A percentile compares a stretch with the other conserved stretches of the same genome.
Conservation (phyloP, 805 yeast genomes). For the Cyberlindnera subsufficiens region DNA sequence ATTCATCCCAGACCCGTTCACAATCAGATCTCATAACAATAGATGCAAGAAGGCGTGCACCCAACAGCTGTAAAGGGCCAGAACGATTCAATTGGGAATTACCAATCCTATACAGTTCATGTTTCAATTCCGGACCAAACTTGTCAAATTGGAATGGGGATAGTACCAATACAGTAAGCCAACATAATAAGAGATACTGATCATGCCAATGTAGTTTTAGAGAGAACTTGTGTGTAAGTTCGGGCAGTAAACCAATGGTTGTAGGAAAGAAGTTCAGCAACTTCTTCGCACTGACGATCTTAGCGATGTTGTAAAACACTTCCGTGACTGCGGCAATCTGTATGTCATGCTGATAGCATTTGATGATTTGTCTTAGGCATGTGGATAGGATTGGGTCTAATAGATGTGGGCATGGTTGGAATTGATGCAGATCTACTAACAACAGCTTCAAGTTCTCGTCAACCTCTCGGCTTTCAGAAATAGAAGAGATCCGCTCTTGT, state of each 20-base stretch:
- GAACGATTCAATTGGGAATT: constrained; percentile 31
- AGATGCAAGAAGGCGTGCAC: constrained; percentile 26
- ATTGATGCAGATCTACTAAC: constrained; percentile 34
- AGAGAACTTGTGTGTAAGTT: constrained; percentile 25
- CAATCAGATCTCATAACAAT: constrained; percentile 24
- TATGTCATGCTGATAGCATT: constrained; percentile 22
- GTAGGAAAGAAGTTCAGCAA: constrained; percentile 55
- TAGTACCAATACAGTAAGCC: constrained; percentile 67
- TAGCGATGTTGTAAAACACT: constrained; percentile 54
- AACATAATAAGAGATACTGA: constrained; percentile 48
- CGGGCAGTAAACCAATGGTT: constrained; percentile 45
- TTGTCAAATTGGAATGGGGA: constrained; percentile 62
- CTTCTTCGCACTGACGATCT: constrained; percentile 60
- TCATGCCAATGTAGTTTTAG: constrained; percentile 36
- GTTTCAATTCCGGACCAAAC: constrained; percentile 28
- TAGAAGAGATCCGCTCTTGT: background rate
- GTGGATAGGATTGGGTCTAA: constrained; percentile 35
- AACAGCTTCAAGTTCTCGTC: background rate
- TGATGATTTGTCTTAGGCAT: constrained; percentile 4
- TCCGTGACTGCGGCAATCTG: constrained; percentile 7
- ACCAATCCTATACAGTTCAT: constrained; percentile 31
- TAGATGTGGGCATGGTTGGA: constrained; percentile 48
- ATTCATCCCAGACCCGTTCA: constrained; percentile 6
- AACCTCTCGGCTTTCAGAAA: background rate
- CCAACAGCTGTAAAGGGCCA: constrained; percentile 33